phyloP scores from a whole-genome alignment of 805 yeast genomes.

The Scheffersomyces lignosus region DNA sequence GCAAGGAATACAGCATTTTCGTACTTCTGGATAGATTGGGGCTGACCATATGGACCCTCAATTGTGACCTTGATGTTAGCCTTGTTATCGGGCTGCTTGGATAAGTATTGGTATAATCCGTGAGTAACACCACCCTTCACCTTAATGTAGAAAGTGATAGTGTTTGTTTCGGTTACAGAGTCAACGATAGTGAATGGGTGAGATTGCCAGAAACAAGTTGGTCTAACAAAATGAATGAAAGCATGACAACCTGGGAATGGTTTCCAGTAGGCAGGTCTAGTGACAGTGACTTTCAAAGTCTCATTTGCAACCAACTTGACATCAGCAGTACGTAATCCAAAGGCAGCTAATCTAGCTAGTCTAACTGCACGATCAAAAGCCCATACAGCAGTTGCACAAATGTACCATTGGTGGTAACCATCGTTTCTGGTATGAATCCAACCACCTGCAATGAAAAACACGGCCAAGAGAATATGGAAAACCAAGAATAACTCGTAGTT shows the following conservation, averaged over 20 bases:
- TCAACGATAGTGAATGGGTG: constrained; percentile 70
- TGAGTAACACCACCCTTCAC: constrained; percentile 42
- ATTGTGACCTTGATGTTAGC: constrained; percentile 30
- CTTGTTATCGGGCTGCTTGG: constrained; percentile 30
- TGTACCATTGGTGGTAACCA: constrained; percentile 21
- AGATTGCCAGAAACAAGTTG: constrained; percentile 61
- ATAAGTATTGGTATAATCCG: constrained; percentile 33
- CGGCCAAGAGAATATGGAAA: constrained; percentile 33
- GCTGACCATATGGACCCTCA: constrained; percentile 44
- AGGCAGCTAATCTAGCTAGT: constrained; percentile 31
- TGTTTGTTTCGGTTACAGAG: constrained; percentile 31
- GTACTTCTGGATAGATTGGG: constrained; percentile 29
- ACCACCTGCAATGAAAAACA: constrained; percentile 49
- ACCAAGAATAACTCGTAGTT: constrained; percentile 52
- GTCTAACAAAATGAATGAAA: constrained; percentile 56
- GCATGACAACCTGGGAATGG: constrained; percentile 57
- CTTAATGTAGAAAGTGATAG: constrained; percentile 24
- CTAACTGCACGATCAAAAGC: constrained; percentile 34
- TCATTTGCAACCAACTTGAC: constrained; percentile 43
- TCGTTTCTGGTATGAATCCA: constrained; percentile 52
- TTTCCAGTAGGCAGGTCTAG: constrained; percentile 50
- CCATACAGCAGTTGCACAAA: constrained; percentile 38
- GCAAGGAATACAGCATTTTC: constrained; percentile 29
- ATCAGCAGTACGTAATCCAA: constrained; percentile 40
- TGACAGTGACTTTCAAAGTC: constrained; percentile 47